Evolutionary conservation across 2,329 filamentous ascomycete genomes (phyloP).

Genomic region (Trichoderma koningiopsis): DNA sequence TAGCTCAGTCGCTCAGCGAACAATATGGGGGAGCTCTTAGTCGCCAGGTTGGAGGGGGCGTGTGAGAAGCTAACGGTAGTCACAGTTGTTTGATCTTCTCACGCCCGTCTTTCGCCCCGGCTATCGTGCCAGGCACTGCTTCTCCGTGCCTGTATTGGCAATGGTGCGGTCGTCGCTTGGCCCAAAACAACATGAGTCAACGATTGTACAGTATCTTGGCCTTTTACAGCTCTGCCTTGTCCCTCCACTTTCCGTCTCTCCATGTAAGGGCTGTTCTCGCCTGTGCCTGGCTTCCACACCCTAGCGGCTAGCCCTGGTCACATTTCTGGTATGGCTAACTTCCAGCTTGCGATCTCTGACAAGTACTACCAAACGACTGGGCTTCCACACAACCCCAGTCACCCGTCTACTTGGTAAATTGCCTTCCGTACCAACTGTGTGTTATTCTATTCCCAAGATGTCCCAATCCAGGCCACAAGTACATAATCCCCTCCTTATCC

Average conservation of each 20-base stretch:
- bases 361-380: conserved; percentile 37
- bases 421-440: background rate
- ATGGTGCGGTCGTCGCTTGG: background rate
- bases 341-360: conserved; percentile 36
- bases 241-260: background rate
- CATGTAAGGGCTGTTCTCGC: background rate
- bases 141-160: background rate
- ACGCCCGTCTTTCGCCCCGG: background rate
- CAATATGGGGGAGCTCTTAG: conserved; percentile 16
- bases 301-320: conserved; percentile 28
- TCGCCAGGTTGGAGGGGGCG: conserved; percentile 8
- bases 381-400: conserved; percentile 35
- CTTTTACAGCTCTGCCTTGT: background rate
- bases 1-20: conserved; percentile 13
- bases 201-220: background rate
- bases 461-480: conserved; percentile 29
- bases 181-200: background rate
- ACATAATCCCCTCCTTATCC: conserved; percentile 32
- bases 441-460: conserved; percentile 31
- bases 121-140: background rate
- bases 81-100: background rate
- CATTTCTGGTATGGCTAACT: conserved; percentile 28
- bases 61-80: background rate
- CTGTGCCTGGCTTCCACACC: conserved; percentile 19
- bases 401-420: conserved; percentile 31